Evolutionary conservation across 1,284 basidiomycete species (phyloP).

Genomic region (Naganishia cerealis): DNA sequence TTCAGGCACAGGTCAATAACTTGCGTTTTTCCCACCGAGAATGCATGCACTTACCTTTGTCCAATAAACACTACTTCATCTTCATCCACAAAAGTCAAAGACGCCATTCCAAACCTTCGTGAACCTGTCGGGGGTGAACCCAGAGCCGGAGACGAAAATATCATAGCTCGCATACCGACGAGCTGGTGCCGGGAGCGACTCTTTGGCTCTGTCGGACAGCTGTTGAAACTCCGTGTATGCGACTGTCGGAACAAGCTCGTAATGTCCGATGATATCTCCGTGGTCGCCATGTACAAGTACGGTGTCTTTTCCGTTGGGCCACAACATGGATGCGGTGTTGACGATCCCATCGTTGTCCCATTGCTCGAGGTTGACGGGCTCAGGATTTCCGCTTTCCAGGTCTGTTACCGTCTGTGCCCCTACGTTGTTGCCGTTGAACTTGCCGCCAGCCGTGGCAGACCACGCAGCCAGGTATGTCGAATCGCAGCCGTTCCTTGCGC

Average conservation of each 20-base stretch:
- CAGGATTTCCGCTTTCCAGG: background rate
- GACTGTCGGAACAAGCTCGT: background rate
- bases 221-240: background rate
- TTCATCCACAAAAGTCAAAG: constrained; percentile 2
- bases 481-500: background rate
- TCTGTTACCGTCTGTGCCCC: background rate
- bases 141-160: background rate
- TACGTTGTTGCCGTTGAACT: background rate
- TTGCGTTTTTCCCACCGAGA: background rate
- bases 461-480: background rate
- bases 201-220: too few species aligned
- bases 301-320: constrained; percentile 2
- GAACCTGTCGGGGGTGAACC: background rate
- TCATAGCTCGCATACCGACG: background rate
- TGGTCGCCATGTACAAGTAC: background rate
- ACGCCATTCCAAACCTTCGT: background rate
- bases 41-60: background rate
- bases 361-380: background rate
- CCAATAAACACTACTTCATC: background rate
- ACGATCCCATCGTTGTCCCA: constrained; percentile 17
- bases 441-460: background rate
- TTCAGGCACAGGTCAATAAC: background rate
- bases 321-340: constrained; percentile 14
- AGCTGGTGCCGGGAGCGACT: background rate
- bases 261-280: constrained; percentile 10